Evolutionary conservation across 768 basidiomycete species (phyloP).

Genomic region (Clitopilus passeckerianus): DNA sequence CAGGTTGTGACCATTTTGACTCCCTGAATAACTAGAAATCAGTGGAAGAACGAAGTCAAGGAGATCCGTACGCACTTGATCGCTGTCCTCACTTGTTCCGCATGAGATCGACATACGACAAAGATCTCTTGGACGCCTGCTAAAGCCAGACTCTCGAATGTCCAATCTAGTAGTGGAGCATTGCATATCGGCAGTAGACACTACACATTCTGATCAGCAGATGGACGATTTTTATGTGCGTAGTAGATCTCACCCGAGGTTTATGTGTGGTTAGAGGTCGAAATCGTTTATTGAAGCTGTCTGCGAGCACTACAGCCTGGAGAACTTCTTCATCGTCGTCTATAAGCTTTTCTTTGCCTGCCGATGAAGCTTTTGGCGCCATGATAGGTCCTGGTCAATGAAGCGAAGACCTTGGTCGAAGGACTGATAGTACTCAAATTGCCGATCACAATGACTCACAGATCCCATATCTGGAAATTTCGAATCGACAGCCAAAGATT

Average conservation of each 20-base stretch:
- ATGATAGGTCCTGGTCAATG: conserved; percentile 29
- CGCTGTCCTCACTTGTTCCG: conserved; percentile 78
- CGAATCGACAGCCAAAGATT: conserved; percentile 1
- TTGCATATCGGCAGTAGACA: conserved; percentile 94
- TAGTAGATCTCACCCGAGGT: conserved; percentile 63
- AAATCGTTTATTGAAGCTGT: conserved; percentile 94
- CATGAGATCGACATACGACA: conserved; percentile 89
- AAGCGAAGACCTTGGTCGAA: conserved; percentile 7
- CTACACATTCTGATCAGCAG: conserved; percentile 32
- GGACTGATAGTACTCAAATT: background rate
- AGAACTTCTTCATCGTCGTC: conserved; percentile 80
- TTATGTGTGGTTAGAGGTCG: conserved; percentile 83
- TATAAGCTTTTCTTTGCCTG: conserved; percentile 59
- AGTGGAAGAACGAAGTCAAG: conserved; percentile 5
- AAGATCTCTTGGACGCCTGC: conserved; percentile 96
- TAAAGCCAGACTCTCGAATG: conserved; percentile 90
- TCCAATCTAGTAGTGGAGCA: conserved; percentile 91
- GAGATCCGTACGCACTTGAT: conserved; percentile 57
- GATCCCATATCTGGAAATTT: conserved; percentile 11
- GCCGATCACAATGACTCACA: conserved; percentile 17
- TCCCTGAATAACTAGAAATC: conserved; percentile 37
- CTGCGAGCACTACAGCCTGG: conserved; percentile 93
- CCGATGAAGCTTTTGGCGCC: conserved; percentile 55
- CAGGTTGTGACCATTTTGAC: conserved; percentile 82
- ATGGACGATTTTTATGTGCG: conserved; percentile 3